Evolutionary conservation across 352 stramenopile species (phyloP).

Genomic region (Globisporangium rhizosaccharum): DNA sequence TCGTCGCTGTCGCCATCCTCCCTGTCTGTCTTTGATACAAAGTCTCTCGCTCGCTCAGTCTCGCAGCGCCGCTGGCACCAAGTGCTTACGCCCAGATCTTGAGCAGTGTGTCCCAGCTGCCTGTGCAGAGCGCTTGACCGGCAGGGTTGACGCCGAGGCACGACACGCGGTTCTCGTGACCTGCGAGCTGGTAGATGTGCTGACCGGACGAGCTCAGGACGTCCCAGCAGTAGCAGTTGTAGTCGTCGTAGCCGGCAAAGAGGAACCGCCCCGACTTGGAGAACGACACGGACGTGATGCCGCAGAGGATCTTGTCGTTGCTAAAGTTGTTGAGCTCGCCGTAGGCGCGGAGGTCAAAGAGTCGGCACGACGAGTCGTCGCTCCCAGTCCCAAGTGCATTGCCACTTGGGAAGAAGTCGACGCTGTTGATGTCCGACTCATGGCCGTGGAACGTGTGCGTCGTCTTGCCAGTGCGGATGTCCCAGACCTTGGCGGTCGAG

Average conservation of each 20-base stretch:
- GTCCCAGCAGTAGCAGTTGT: constrained; percentile 98
- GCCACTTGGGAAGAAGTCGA: constrained; percentile 97
- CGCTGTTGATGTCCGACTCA: constrained; percentile 98
- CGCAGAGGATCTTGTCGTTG: constrained; percentile 95
- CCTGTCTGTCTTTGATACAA: no score
- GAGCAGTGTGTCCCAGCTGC: constrained; percentile 97
- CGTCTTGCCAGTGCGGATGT: constrained; percentile 94
- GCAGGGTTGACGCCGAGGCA: constrained; percentile 95
- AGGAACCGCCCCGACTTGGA: constrained; percentile 94
- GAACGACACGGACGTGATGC: constrained; percentile 96
- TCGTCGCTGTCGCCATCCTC: no score
- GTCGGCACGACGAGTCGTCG: constrained; percentile 95
- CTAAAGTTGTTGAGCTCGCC: constrained; percentile 97
- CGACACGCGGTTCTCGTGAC: constrained; percentile 96
- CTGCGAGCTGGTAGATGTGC: constrained; percentile 90
- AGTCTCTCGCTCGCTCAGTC: background rate
- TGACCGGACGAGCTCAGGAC: constrained; percentile 85
- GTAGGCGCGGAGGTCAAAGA: constrained; percentile 97
- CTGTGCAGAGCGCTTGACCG: constrained; percentile 95
- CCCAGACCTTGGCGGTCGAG: constrained; percentile 97
- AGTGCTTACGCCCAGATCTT: constrained; percentile 92
- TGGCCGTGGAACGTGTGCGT: constrained; percentile 97
- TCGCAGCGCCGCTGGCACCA: background rate
- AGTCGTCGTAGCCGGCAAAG: constrained; percentile 98
- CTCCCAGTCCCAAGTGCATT: constrained; percentile 94